Evolutionary conservation across 1,284 basidiomycete species (phyloP), one percentile per base, ranked within the genome.

Genomic region (Cystobasidium slooffiae): DNA sequence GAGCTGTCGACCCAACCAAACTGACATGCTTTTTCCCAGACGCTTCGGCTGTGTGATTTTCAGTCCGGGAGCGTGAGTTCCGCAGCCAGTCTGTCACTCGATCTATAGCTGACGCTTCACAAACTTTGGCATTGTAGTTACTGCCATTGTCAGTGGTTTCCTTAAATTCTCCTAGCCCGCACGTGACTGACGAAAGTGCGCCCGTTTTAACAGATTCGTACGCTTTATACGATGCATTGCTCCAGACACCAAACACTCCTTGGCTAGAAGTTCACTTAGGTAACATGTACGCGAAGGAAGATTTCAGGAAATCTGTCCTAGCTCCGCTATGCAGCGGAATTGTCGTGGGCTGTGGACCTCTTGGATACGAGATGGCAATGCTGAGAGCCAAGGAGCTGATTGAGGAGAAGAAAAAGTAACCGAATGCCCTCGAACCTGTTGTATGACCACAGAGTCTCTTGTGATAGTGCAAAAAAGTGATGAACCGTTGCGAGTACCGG

Each of bases 331-430:
- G 51, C 20, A 73, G 70, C 53, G 70, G 70, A 18, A 53, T 56
- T 46, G 47, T 73, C 14, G 70, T 73, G 0, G 70, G 70, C n/a
- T 73, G 70, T 63, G 63, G 70, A 37, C 43, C 52, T 46, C 10
- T 43, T 6, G 70, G 70, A 20, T 73, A 73, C 37, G 63, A 66
- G 24, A 73, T 73, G 70, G 63, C 70, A 18, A 53, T 73, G 47
- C 12, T 73, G 8, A 49, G 58, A 43, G 70, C 70, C 10, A 55
- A 66, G 44, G 61, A 59, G 52, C 22, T 73, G 52, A 58, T 65
- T 41, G 62, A 58, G 31, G 70, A 72, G 43, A 62, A 52, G 53
- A 65, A 72, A 51, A 72, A 63, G 61, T 41, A 37, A 49, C 31
- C 47, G 47, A 31, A 31, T 31, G 1, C 31, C 31, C 31, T 31